Evolutionary conservation across 106 monocot species (phyloP).

Genomic region (Dioscorea alata): DNA sequence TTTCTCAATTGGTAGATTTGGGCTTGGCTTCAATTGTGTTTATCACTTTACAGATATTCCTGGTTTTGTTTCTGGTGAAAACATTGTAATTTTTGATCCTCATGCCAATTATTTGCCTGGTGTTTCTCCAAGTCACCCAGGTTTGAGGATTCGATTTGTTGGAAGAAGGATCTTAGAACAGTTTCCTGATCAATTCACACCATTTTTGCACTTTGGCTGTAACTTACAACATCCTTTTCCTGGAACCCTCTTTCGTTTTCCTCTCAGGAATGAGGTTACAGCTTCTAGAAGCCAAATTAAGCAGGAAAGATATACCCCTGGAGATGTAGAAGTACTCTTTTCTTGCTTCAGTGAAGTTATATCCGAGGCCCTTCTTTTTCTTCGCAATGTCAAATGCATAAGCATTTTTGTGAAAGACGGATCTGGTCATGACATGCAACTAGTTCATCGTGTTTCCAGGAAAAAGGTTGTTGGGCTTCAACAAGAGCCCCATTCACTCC

Average conservation of each 20-base stretch:
- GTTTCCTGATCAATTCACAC: conserved; percentile 97
- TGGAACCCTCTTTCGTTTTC: conserved; percentile 95
- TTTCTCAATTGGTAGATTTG: conserved; percentile 95
- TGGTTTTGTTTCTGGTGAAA: conserved; percentile 95
- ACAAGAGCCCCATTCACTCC: conserved; percentile 53
- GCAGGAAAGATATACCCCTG: conserved; percentile 88
- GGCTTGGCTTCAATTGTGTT: conserved; percentile 97
- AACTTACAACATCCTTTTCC: conserved; percentile 80
- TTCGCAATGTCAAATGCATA: conserved; percentile 66
- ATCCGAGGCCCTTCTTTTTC: conserved; percentile 79
- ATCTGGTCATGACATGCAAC: conserved; percentile 55
- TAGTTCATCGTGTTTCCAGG: conserved; percentile 70
- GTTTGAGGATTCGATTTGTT: conserved; percentile 82
- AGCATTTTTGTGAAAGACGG: conserved; percentile 76
- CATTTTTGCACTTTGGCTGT: conserved; percentile 97
- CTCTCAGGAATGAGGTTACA: conserved; percentile 69
- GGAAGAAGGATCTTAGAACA: conserved; percentile 86
- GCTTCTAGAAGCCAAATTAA: conserved; percentile 98
- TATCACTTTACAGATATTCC: conserved; percentile 99
- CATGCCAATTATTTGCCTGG: conserved; percentile 93
- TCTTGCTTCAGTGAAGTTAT: conserved; percentile 73
- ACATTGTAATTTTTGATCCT: conserved; percentile 98
- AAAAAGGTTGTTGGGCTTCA: conserved; percentile 23
- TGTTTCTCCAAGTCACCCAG: conserved; percentile 94
- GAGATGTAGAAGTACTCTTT: conserved; percentile 80